Base-by-base conservation (phyloP, 108 stramenopile genomes). In the Stephanodiscus minutulus region DNA sequence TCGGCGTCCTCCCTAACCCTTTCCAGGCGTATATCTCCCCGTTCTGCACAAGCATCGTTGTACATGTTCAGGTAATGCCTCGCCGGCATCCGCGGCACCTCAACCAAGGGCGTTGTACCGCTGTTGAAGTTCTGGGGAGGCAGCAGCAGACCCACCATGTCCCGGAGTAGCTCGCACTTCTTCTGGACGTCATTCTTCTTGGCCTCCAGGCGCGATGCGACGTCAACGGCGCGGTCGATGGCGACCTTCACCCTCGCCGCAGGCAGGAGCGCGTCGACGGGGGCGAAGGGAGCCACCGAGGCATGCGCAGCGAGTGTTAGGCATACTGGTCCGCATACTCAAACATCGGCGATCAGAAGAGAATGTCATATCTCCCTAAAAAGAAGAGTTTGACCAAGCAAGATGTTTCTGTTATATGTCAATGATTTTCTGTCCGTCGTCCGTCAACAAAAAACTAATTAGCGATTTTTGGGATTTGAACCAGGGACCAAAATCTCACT, bases 1-100 rank as follows among this genome's bases (percentile, higher is more conserved):
- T 60, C 57, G 60, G 64, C 44, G 7, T 55, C 55, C 47, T 66
- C 73, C 50, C 44, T 63, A 24, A 9, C 13, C 55, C 29, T 55
- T 81, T 87, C 86, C 86, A 87, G 1, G 86, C 37, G 41, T 76
- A 68, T 28, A 87, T 81, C 37, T 87, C 86, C 33, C 86, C 86
- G 35, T 57, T 64, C 58, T 85, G 82, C 7, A 87, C 82, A 29
- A 87, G 60, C 56, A 72, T 44, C 1, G 10, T 68, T 44, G 47
- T 85, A 87, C 24, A 79, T 54, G 41, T 85, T 50, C 8, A 85
- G 41, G 31, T 87, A 87, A 18, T 61, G 46, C 33, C 74, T 55
- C 24, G 75, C 79, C 6, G 87, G 87, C 59, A 68, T 62, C 9
- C 43, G 49, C 1, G 83, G 70, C 12, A 76, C 36, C 0, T 74